A percentile compares a stretch with the other conserved stretches of the same genome.
Evolutionary conservation across 805 yeast genomes (phyloP).

Genomic region (Komagataella pastoris): DNA sequence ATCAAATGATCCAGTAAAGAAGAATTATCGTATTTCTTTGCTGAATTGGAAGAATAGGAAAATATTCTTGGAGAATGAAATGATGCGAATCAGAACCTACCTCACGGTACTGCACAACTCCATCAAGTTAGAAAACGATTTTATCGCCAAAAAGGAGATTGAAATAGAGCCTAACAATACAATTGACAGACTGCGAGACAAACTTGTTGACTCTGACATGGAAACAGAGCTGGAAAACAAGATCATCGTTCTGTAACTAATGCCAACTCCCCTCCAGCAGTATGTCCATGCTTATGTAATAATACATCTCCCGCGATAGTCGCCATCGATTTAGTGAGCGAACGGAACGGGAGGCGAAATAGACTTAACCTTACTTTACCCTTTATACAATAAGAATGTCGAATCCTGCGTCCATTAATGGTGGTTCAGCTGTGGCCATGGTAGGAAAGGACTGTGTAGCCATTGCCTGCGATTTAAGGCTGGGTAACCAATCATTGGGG

Average conservation of each 20-base stretch:
- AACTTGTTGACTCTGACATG: not conserved
- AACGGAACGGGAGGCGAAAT: not conserved
- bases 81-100: conserved; percentile 30
- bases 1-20: conserved; percentile 8
- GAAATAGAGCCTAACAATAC: not conserved
- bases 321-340: not conserved
- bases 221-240: not conserved
- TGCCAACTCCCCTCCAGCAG: no score
- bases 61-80: conserved; percentile 29
- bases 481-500: conserved; percentile 90
- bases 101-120: conserved; percentile 32
- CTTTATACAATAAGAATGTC: conserved; percentile 30
- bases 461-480: conserved; percentile 87
- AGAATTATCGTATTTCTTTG: conserved; percentile 22
- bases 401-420: conserved; percentile 15
- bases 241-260: not conserved
- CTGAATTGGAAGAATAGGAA: conserved; percentile 26
- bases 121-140: conserved; percentile 27
- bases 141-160: not conserved
- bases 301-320: not conserved
- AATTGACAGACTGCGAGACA: conserved; percentile 2
- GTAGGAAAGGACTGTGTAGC: conserved; percentile 97
- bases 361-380: not conserved
- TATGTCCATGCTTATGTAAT: not conserved
- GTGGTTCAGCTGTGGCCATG: conserved; percentile 98